A percentile compares a stretch with the other conserved stretches of the same genome.
Conservation (phyloP, 371 early-diverging fungal genomes). For the Mucor plumbeus region DNA sequence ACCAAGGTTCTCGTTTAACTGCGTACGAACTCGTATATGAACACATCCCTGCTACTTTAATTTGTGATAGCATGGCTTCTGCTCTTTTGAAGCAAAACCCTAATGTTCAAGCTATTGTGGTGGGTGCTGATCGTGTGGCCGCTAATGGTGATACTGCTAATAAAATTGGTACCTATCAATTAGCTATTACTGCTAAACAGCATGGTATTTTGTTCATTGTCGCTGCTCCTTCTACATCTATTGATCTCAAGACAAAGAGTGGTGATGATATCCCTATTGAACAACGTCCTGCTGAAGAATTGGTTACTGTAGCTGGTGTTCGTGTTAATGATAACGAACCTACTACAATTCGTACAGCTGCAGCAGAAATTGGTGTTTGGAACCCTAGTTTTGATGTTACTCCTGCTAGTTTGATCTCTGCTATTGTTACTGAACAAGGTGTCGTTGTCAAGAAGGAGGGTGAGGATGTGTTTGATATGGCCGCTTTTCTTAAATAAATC, state of each 20-base stretch:
- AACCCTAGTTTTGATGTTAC: constrained; percentile 97
- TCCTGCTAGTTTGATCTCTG: constrained; percentile 84
- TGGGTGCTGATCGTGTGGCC: constrained; percentile 97
- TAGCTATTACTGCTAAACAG: constrained; percentile 88
- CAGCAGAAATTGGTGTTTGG: constrained; percentile 87
- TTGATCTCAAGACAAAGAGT: constrained; percentile 74
- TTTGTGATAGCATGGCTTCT: constrained; percentile 93
- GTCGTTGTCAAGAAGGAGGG: constrained; percentile 73
- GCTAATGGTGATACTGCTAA: constrained; percentile 98
- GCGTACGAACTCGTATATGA: constrained; percentile 96
- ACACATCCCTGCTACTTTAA: constrained; percentile 86
- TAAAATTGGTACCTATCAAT: constrained; percentile 97
- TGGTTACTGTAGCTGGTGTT: constrained; percentile 75
- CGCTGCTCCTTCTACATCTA: constrained; percentile 93
- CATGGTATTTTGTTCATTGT: constrained; percentile 92
- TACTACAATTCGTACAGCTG: constrained; percentile 80
- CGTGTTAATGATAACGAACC: constrained; percentile 44
- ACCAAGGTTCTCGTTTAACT: constrained; percentile 94
- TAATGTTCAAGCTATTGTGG: constrained; percentile 80
- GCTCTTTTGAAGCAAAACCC: constrained; percentile 71
- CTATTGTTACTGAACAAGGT: constrained; percentile 94
- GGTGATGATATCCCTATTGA: constrained; percentile 90
- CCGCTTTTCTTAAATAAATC: constrained; percentile 40
- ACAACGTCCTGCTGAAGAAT: constrained; percentile 79
- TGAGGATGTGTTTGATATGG: constrained; percentile 63